These are phyloP conservation scores for Penicillium italicum DNA, from an alignment of 2,329 filamentous ascomycete genomes.

Conservation along the genomic window DNA sequence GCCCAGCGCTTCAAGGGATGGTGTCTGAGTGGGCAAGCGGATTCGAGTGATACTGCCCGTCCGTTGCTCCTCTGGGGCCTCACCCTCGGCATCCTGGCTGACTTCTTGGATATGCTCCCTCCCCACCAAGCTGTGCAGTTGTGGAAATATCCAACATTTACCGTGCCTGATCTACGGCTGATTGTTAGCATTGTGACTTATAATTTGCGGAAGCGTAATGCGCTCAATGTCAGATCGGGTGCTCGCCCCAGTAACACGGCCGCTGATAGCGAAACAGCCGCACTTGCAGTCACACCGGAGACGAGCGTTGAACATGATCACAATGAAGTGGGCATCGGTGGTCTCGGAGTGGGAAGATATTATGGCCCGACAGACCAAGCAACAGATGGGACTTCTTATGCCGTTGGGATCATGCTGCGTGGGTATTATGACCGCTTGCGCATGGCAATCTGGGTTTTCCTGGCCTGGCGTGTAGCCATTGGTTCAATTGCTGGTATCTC, in stretches of 20 bases:
- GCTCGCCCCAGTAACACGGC: constrained; percentile 32
- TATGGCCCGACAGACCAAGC: constrained; percentile 27
- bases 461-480: constrained; percentile 37
- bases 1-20: constrained; percentile 29
- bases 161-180: constrained; percentile 57
- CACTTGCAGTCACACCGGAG: constrained; percentile 25
- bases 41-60: constrained; percentile 31
- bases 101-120: constrained; percentile 66
- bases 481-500: constrained; percentile 30
- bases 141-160: constrained; percentile 68
- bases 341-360: constrained; percentile 36
- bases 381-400: constrained; percentile 31
- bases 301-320: constrained; percentile 23
- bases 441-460: constrained; percentile 39
- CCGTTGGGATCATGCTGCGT: constrained; percentile 41
- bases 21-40: constrained; percentile 29
- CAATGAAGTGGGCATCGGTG: constrained; percentile 39
- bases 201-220: constrained; percentile 53
- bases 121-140: constrained; percentile 58
- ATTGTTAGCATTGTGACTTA: constrained; percentile 60
- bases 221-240: constrained; percentile 32
- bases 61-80: constrained; percentile 66
- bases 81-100: constrained; percentile 63
- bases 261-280: constrained; percentile 35
- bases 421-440: constrained; percentile 44